Base-by-base conservation (phyloP, 129 eudicot species). In the Flaveria linearis region DNA sequence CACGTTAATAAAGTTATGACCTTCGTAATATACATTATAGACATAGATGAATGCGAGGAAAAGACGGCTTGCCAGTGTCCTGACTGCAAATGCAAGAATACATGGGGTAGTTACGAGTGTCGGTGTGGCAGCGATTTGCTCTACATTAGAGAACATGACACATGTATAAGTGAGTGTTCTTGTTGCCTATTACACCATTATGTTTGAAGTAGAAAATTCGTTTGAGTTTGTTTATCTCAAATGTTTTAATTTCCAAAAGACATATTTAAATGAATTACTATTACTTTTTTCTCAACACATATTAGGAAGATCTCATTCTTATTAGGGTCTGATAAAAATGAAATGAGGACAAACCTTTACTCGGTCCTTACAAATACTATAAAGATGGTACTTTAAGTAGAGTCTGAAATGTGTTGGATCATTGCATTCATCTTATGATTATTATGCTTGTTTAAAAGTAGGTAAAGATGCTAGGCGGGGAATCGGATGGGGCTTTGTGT, bases 41-140 rank as follows among this genome's bases (percentile, higher is more conserved):
- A 92, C 87, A 81, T 92, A 41, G 90, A 92, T 79, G 98, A 92
- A 74, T 92, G 98, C 83, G 79, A 90, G 82, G 95, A 86, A 69
- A 92, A 86, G 81, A 45, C 73, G 33, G 95, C 88, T 15, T 92
- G 98, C 65, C 96, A 90, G 71, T 92, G 98, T 76, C 84, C 94
- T 8, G 87, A 85, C 10, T 92, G 98, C 90, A 92, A 80, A 68
- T 92, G 98, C 85, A 92, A 86, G 84, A 90, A 92, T 69, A 90
- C 97, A 5, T 92, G 96, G 96, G 97, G 97, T 51, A 83, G 96
- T 79, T 89, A 84, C 36, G 93, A 92, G 33, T 92, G 98, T 85
- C 85, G 80, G 43, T 92, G 98, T 77, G 82, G 78, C 15, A 84
- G 82, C 66, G 85, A 88, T 75, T 80, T 86, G 62, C 77, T 90